Evolutionary conservation across 1,284 basidiomycete species (phyloP), one percentile per base, ranked within the genome.

Genomic region (Moniliophthora roreri): DNA sequence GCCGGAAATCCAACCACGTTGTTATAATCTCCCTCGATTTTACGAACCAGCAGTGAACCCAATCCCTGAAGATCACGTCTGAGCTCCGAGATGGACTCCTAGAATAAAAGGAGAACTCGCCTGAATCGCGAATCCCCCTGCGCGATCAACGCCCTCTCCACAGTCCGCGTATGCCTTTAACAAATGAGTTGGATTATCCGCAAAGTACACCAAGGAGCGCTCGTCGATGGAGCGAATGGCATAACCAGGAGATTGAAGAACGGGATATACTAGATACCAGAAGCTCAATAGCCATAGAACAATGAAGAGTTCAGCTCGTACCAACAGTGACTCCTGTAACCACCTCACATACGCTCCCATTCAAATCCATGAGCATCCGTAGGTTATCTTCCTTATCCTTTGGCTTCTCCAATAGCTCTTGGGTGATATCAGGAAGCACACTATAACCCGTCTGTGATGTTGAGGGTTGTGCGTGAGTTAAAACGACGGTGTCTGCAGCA

Each of bases 121-220:
- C 79, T 98, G 96, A 44, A 96, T 87, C 2, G 94, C 94, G 67
- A 98, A 98, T 0, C 96, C 96, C 3, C 95, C 96, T 0, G 95
- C 95, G 18, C 94, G 81, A 65, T 97, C 93, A 44, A 89, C 67
- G 0, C 96, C 96, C 70, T 99, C 96, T 1, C 87, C 90, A 50
- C 82, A 89, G 32, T 94, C 87, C 28, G 89, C 93, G 63, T 98
- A 98, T 0, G 93, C 92, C 60, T 91, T 67, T 11, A 98, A 73
- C 6, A 93, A 64, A 32, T 83, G 70, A 32, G 72, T 66, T 0
- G 85, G 73, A 65, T 83, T 91, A 58, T 95, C 87, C 9, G 81
- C 78, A 66, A 95, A 95, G 62, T 91, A 79, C 4, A 93, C 90
- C 4, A 92, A 70, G 0, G 90, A 86, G 36, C 91, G 85, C 62